phyloP scores from a whole-genome alignment of 371 early-diverging fungal species.

The Umbelopsis sp. region DNA sequence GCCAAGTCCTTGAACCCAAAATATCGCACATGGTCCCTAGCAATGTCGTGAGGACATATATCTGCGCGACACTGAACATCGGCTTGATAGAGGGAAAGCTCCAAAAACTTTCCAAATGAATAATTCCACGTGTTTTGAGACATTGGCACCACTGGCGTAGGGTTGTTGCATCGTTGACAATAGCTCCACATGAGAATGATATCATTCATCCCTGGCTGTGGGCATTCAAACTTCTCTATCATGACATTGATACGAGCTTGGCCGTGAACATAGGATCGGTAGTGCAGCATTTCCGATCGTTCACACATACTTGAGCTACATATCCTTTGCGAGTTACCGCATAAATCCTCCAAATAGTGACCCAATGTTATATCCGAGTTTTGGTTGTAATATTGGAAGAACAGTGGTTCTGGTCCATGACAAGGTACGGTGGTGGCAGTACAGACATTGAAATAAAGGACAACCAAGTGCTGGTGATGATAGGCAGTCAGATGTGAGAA shows the following conservation, averaged over 20 bases:
- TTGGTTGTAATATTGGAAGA: slow-evolving; percentile 83
- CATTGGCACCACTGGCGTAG: slow-evolving; percentile 80
- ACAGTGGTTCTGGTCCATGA: slow-evolving; percentile 74
- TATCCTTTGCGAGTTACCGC: slow-evolving; percentile 64
- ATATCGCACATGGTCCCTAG: slow-evolving; percentile 79
- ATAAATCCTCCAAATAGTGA: slow-evolving; percentile 85
- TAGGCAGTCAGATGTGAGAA: slow-evolving; percentile 68
- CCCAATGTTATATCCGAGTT: slow-evolving; percentile 87
- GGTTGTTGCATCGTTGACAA: slow-evolving; percentile 75
- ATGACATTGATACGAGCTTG: slow-evolving; percentile 79
- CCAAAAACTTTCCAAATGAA: slow-evolving; percentile 97
- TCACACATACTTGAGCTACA: slow-evolving; percentile 81
- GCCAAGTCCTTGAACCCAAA: slow-evolving; percentile 80
- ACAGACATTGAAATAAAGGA: slow-evolving; percentile 76
- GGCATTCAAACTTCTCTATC: slow-evolving; percentile 71
- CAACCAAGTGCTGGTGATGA: slow-evolving; percentile 74
- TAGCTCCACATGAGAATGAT: slow-evolving; percentile 90
- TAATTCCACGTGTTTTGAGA: slow-evolving; percentile 91
- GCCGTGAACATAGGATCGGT: slow-evolving; percentile 87
- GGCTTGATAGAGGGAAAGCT: slow-evolving; percentile 83
- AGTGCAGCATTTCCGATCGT: slow-evolving; percentile 78
- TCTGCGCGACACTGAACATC: slow-evolving; percentile 71
- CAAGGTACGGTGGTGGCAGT: slow-evolving; percentile 74
- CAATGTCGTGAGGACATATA: slow-evolving; percentile 86
- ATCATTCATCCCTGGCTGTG: slow-evolving; percentile 73